Conservation (phyloP, 495 filamentous ascomycete species). For the Annulohypoxylon stygium region DNA sequence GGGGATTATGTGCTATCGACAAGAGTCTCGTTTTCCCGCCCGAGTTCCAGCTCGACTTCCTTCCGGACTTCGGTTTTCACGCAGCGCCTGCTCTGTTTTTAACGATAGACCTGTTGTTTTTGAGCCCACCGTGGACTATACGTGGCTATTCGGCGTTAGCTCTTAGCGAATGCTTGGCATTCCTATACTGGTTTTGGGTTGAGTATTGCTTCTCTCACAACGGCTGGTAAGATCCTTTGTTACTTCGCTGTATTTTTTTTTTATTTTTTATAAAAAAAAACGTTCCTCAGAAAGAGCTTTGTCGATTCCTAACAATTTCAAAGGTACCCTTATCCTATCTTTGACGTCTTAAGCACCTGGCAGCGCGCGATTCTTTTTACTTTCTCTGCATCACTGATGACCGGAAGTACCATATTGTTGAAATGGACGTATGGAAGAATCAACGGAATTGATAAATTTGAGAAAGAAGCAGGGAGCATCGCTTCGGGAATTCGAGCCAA, state of each 20-base stretch:
- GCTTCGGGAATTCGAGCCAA: slow-evolving; percentile 48
- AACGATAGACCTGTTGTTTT: slow-evolving; percentile 75
- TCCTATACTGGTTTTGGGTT: slow-evolving; percentile 90
- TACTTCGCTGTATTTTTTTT: not conserved
- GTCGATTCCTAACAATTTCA: slow-evolving; percentile 34
- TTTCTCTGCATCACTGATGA: slow-evolving; percentile 78
- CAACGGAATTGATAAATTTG: slow-evolving; percentile 71
- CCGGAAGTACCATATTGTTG: slow-evolving; percentile 72
- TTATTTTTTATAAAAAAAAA: too few relatives aligned
- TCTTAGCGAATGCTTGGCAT: slow-evolving; percentile 73
- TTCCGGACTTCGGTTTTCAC: slow-evolving; percentile 81
- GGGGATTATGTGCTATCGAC: slow-evolving; percentile 79
- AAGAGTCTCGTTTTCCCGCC: slow-evolving; percentile 64
- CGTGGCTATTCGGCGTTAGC: slow-evolving; percentile 69
- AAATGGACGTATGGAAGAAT: slow-evolving; percentile 76
- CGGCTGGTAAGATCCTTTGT: slow-evolving; percentile 67
- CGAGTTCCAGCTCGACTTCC: slow-evolving; percentile 59
- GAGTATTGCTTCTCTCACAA: slow-evolving; percentile 82
- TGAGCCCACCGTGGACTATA: slow-evolving; percentile 87
- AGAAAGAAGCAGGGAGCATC: slow-evolving; percentile 47
- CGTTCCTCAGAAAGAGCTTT: slow-evolving; percentile 8
- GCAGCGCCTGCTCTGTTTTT: slow-evolving; percentile 80
- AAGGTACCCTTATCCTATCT: slow-evolving; percentile 91
- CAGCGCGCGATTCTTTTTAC: slow-evolving; percentile 77
- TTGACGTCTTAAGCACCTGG: slow-evolving; percentile 70